Percentiles rank a stretch among this genome's conserved stretches.
phyloP scores from a whole-genome alignment of 768 basidiomycete species.

The Trametes elegans region DNA sequence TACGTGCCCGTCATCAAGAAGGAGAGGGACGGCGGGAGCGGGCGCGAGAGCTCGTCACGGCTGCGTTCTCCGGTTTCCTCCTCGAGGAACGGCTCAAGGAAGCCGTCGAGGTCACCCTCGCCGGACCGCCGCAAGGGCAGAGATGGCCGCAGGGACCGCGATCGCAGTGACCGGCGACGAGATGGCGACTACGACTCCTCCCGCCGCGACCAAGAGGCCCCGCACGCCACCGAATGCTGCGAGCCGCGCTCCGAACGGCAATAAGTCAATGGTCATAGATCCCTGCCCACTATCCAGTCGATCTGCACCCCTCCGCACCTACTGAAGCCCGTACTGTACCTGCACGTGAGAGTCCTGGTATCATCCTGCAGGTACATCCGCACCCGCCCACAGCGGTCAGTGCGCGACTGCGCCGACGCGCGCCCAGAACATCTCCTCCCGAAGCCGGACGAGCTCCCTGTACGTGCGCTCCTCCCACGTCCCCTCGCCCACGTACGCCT shows the following conservation, averaged over 20 bases:
- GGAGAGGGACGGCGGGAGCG: constrained; percentile 39
- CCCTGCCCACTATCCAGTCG: no score
- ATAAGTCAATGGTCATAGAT: no score
- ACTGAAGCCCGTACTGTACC: no score
- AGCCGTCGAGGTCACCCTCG: constrained; percentile 50
- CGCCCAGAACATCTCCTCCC: constrained; percentile 88
- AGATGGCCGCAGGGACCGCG: no score
- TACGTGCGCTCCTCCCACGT: constrained; percentile 90
- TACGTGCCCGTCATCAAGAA: constrained; percentile 83
- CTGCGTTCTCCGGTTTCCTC: constrained; percentile 39
- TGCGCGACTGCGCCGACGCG: constrained; percentile 50
- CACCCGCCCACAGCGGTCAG: no score
- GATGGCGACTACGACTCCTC: constrained; percentile 11
- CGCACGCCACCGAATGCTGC: no score
- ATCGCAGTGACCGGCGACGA: constrained; percentile 13
- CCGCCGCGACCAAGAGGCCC: no score
- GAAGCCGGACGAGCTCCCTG: constrained; percentile 70
- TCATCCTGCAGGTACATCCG: no score
- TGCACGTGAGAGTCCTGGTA: no score
- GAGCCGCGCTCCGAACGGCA: no score
- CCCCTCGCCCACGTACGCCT: constrained; percentile 58
- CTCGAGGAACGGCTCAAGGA: constrained; percentile 42
- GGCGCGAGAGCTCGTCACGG: constrained; percentile 30
- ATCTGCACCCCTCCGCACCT: no score
- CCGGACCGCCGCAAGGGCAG: constrained; percentile 23